phyloP scores from a whole-genome alignment of 495 filamentous ascomycete genomes.

The Penicillium subrubescens region DNA sequence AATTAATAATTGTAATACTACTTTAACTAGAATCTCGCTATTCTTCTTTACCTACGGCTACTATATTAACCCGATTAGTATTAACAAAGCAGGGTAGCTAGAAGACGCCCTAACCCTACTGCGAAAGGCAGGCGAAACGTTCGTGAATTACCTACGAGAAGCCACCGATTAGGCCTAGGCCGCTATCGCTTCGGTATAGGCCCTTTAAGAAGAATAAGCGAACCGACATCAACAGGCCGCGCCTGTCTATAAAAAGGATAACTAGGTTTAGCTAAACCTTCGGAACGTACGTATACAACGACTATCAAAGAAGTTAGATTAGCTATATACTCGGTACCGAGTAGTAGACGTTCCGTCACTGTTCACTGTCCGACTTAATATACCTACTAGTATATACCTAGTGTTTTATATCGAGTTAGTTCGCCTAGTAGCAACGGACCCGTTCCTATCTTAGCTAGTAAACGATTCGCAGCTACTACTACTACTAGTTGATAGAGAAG shows the following conservation, averaged over 20 bases:
- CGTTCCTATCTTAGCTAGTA: slow-evolving; percentile 4
- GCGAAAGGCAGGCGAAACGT: neutral
- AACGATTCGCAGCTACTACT: neutral
- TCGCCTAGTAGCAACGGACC: neutral
- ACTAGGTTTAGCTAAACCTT: slow-evolving; percentile 6
- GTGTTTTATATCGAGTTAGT: slow-evolving; percentile 4
- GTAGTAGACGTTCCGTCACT: neutral
- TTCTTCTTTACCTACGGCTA: slow-evolving; percentile 8
- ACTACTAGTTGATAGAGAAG: neutral
- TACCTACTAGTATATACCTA: neutral
- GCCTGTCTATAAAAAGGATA: slow-evolving; percentile 3
- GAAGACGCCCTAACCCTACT: neutral
- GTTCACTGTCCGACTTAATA: neutral
- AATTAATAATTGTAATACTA: slow-evolving; percentile 2
- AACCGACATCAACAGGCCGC: neutral
- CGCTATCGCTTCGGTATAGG: neutral
- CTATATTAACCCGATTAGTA: neutral
- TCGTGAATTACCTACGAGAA: slow-evolving; percentile 2
- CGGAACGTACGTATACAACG: too few species aligned
- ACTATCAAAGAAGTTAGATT: slow-evolving; percentile 1
- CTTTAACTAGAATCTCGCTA: neutral
- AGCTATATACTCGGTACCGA: neutral
- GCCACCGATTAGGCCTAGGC: slow-evolving; percentile 10
- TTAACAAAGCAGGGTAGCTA: neutral
- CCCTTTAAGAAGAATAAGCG: neutral